Evolutionary conservation across 2,329 filamentous ascomycete genomes (phyloP), one percentile per base, ranked within the genome.

Genomic region (Aspergillus arachidicola): DNA sequence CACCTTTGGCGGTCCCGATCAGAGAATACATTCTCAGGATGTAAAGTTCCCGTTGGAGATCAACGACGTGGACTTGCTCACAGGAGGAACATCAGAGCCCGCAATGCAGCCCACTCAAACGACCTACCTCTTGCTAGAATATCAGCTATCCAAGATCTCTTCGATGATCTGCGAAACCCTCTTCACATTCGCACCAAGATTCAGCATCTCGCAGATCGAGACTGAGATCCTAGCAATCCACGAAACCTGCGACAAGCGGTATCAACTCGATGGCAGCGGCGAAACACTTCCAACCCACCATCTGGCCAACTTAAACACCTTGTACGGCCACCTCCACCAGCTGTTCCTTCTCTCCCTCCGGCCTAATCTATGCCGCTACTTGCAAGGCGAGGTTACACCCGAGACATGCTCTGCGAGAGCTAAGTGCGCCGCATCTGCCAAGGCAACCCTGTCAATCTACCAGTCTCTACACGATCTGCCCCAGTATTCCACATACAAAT

Each of bases 271-370:
- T 57, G 61, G 68, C 9, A 67, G 60, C 38, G 59, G 58, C 23
- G 68, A 73, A 3, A 66, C 72, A 5, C 66, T 78, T 5, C 72
- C 71, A 2, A 64, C 68, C 19, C 73, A 79, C 50, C 78, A 80
- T 59, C 68, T 74, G 45, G 77, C 77, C 53, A 77, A 80, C 63
- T 66, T 77, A n/a, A 74, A 79, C 57, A 79, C 80, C 30, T 71
- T 80, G 26, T 76, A 79, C 62, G 75, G 76, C 61, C 76, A 79
- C 58, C 75, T 76, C 34, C 72, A 79, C 53, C 78, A 80, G 50
- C 68, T 79, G 2, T 68, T 73, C 21, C 70, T 80, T 1, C 71
- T 80, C 3, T 73, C 79, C 1, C 72, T 79, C 55, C 76, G 77
- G 3, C 77, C 76, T 1, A 69, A 53, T 4, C 69, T 79, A 1